Evolutionary conservation across 257 asterid genomes (phyloP).

Genomic region (Orobanche coerulescens): DNA sequence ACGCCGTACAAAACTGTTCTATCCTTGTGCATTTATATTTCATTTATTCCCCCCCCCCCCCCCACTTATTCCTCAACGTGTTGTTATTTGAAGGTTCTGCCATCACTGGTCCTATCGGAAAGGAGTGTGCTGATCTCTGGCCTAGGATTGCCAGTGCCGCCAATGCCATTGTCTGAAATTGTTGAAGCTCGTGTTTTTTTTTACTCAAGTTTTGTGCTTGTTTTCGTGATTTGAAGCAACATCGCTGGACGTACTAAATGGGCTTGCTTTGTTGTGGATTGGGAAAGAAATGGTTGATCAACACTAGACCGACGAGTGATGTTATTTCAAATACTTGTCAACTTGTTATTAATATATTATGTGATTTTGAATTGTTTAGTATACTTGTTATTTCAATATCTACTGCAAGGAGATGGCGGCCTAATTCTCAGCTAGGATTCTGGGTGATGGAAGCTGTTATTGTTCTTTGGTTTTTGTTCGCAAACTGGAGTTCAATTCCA

Average conservation of each 20-base stretch:
- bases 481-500: too few relatives aligned
- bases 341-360: too few relatives aligned
- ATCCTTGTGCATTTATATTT: neutral
- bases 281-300: too few relatives aligned
- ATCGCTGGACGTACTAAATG: too few relatives aligned
- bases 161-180: constrained; percentile 22
- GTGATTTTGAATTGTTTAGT: too few relatives aligned
- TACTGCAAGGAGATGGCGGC: too few relatives aligned
- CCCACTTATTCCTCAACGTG: neutral
- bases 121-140: constrained; percentile 74
- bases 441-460: neutral
- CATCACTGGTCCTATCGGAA: constrained; percentile 65
- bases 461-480: neutral
- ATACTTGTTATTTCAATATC: too few relatives aligned
- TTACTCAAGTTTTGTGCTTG: neutral
- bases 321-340: too few relatives aligned
- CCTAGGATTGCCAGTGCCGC: constrained; percentile 72
- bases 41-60: too few relatives aligned
- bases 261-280: too few relatives aligned
- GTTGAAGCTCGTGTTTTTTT: neutral
- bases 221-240: neutral
- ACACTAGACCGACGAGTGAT: too few relatives aligned
- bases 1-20: neutral
- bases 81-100: constrained; percentile 43
- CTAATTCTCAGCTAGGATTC: too few relatives aligned